These are phyloP conservation scores for Penicillium polonicum DNA, from an alignment of 2,329 filamentous ascomycete species.

Conservation along the genomic window DNA sequence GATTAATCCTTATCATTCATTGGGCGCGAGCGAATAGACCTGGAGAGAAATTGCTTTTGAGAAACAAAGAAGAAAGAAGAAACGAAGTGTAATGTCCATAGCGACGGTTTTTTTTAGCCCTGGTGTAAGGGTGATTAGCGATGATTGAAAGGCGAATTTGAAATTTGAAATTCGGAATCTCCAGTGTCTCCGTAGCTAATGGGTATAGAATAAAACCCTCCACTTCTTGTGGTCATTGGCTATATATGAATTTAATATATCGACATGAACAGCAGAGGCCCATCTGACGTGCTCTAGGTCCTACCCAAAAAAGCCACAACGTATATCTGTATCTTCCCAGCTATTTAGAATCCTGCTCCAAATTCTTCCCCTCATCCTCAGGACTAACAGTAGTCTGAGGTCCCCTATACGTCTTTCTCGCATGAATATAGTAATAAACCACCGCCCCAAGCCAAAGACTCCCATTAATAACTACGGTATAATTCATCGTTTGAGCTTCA, in stretches of 20 bases:
- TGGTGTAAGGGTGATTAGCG: not conserved
- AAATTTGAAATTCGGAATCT: not conserved
- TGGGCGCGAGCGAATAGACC: not conserved
- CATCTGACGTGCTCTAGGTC: not conserved
- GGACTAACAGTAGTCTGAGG: conserved; percentile 57
- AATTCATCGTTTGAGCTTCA: conserved; percentile 56
- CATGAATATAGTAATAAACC: conserved; percentile 56
- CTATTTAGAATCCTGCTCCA: not conserved
- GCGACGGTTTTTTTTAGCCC: not conserved
- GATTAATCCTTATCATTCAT: not conserved
- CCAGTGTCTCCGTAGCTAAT: not conserved
- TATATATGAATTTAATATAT: not conserved
- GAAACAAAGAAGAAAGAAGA: not conserved
- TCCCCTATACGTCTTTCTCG: conserved; percentile 60
- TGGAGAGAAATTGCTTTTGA: not conserved
- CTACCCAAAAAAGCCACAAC: not conserved
- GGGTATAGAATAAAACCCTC: not conserved
- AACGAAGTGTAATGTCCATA: not conserved
- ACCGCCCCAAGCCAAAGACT: conserved; percentile 57
- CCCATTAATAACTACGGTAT: conserved; percentile 60
- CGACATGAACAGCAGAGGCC: not conserved
- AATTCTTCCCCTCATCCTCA: conserved; percentile 18
- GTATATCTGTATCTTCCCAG: not conserved
- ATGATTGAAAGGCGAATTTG: not conserved
- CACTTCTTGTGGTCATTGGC: not conserved